phyloP scores from a whole-genome alignment of 441 rosid species.

The Syzygium malaccense region DNA sequence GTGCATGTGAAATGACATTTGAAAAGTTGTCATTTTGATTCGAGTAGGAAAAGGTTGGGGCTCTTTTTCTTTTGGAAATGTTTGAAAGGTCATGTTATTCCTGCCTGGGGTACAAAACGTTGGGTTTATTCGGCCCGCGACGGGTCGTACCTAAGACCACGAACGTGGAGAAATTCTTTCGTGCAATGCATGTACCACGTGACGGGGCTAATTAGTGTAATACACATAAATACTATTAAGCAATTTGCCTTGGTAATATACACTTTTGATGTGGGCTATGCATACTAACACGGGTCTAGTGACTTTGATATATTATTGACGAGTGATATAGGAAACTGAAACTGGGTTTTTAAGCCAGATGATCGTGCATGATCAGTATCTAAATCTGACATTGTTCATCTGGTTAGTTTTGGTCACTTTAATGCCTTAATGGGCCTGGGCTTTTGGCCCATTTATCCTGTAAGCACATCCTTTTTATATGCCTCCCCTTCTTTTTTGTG shows the following conservation, averaged over 20 bases:
- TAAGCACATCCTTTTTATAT: background rate
- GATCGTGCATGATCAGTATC: background rate
- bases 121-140: background rate
- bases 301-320: background rate
- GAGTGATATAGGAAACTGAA: background rate
- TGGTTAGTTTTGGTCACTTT: background rate
- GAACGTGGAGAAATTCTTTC: accelerated
- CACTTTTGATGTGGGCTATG: background rate
- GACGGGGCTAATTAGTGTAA: background rate
- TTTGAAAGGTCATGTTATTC: background rate
- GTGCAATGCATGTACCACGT: background rate
- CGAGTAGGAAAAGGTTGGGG: background rate
- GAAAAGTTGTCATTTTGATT: background rate
- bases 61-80: background rate
- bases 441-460: background rate
- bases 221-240: background rate
- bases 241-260: background rate
- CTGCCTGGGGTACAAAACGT: background rate
- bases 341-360: background rate
- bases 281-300: background rate
- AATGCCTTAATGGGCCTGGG: background rate
- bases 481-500: background rate
- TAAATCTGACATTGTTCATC: background rate
- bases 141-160: background rate
- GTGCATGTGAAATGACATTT: background rate